phyloP scores from a whole-genome alignment of 2,329 filamentous ascomycete genomes.

The Teratosphaeria epicoccoides region DNA sequence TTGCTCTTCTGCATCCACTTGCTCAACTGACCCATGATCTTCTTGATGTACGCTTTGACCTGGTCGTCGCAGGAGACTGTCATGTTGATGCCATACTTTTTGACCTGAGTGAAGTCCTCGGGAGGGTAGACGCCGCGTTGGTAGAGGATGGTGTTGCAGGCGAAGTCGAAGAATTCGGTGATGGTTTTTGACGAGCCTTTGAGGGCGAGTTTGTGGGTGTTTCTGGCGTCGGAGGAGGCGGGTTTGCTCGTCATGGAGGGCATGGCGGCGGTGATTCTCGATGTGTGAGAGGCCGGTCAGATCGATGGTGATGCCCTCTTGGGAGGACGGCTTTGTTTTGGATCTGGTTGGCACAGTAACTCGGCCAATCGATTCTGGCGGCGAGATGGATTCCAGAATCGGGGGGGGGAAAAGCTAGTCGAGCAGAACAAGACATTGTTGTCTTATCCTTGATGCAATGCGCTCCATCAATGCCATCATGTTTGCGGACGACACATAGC shows the following conservation, averaged over 20 bases:
- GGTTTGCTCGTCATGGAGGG: conserved; percentile 11
- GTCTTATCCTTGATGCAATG: neutral
- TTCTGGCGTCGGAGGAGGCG: conserved; percentile 47
- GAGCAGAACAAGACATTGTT: neutral
- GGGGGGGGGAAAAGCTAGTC: neutral
- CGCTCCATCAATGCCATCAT: conserved; percentile 37
- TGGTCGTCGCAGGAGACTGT: conserved; percentile 94
- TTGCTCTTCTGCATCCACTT: conserved; percentile 97
- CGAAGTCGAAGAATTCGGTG: conserved; percentile 98
- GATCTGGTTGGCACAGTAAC: neutral
- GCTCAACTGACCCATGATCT: conserved; percentile 96
- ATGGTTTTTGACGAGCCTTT: conserved; percentile 61
- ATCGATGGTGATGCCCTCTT: neutral
- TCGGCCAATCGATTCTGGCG: neutral
- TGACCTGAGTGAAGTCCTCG: conserved; percentile 93
- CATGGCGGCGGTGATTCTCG: conserved; percentile 7
- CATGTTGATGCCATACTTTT: conserved; percentile 99
- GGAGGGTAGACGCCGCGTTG: conserved; percentile 77
- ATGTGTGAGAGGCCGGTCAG: too few species aligned
- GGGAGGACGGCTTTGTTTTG: too few species aligned
- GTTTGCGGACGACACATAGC: conserved; percentile 24
- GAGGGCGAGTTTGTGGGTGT: conserved; percentile 87
- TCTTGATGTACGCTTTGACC: conserved; percentile 98
- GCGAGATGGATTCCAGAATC: neutral
- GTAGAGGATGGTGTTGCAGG: conserved; percentile 95